phyloP scores from a whole-genome alignment of 2,329 filamentous ascomycete genomes.

The Ascosphaera acerosa region DNA sequence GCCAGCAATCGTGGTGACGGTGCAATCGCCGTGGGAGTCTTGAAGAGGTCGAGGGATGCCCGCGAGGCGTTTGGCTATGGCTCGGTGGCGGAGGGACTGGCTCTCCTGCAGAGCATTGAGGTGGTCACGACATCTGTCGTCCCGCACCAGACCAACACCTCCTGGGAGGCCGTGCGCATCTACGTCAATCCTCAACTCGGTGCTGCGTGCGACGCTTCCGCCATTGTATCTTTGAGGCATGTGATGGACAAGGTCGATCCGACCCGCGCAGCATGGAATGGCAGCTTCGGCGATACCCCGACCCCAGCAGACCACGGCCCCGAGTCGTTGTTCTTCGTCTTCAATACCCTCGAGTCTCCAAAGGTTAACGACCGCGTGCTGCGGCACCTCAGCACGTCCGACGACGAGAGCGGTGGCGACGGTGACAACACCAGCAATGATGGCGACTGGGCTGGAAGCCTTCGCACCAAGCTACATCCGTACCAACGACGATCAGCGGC shows the following conservation, averaged over 20 bases:
- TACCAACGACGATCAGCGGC: constrained; percentile 65
- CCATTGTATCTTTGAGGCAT: constrained; percentile 14
- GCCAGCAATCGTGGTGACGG: too few species aligned
- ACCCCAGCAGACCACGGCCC: constrained; percentile 10
- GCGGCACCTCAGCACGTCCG: constrained; percentile 10
- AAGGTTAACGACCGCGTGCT: constrained; percentile 14
- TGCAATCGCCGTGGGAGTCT: background rate
- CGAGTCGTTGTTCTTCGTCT: constrained; percentile 25
- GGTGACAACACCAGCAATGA: constrained; percentile 8
- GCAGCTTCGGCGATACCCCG: too few species aligned
- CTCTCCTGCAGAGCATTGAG: background rate
- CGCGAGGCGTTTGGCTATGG: background rate
- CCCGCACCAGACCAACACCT: background rate
- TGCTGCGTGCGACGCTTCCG: too few species aligned
- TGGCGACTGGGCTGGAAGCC: constrained; percentile 7
- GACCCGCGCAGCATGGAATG: constrained; percentile 16
- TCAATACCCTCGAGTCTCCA: constrained; percentile 23
- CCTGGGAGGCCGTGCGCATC: background rate
- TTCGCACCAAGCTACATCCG: constrained; percentile 38
- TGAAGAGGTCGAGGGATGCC: background rate
- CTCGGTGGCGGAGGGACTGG: background rate
- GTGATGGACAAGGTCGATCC: constrained; percentile 18
- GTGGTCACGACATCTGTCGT: background rate
- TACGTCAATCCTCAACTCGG: too few species aligned
- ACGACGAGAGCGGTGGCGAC: constrained; percentile 4